Evolutionary conservation across 331 rosid genomes (phyloP), one percentile per base, ranked within the genome.

Genomic region (Rosa hybrid): DNA sequence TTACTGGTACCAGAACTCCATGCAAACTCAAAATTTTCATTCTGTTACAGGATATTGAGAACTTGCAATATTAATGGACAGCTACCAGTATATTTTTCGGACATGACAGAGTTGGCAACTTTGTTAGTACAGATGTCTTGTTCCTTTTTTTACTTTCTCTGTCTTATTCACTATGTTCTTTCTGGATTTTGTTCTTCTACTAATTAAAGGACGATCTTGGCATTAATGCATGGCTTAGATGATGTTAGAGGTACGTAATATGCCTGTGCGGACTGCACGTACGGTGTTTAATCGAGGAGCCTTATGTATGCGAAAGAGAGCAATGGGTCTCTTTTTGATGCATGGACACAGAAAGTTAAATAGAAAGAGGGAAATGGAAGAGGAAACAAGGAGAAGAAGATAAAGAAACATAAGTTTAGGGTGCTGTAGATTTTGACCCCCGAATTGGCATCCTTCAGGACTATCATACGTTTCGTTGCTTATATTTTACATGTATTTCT

Each of bases 11-110:
- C 0, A 2, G 0, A 42, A 75, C 18, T 42, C 71, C 27, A 9
- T 44, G 18, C 17, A 21, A 42, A 60, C 16, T 76, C 18, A 60
- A 57, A 38, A 79, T 42, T 82, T 42, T 25, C 11, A 0, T n/a
- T n/a, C 3, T 57, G 80, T 81, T 34, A 23, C 83, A 92, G 98
- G 87, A 78, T 92, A 65, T 17, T 92, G 76, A 83, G 92, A 86
- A 89, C 70, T 80, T 91, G 98, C 92, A 89, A 87, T 53, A 86
- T 94, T 30, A 84, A 23, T 72, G 98, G 97, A 82, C 63, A 71
- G 8, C 80, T 92, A 68, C 90, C 87, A 6, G 11, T 0, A 21
- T 72, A 78, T 87, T 88, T 94, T 18, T 84, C 41, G 23, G 1
- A 13, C 0, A 80, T 89, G 89, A 57, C 42, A 0, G 56, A 0